Conservation (phyloP, 2,329 filamentous ascomycete species). For the Boeremia lycopersici region DNA sequence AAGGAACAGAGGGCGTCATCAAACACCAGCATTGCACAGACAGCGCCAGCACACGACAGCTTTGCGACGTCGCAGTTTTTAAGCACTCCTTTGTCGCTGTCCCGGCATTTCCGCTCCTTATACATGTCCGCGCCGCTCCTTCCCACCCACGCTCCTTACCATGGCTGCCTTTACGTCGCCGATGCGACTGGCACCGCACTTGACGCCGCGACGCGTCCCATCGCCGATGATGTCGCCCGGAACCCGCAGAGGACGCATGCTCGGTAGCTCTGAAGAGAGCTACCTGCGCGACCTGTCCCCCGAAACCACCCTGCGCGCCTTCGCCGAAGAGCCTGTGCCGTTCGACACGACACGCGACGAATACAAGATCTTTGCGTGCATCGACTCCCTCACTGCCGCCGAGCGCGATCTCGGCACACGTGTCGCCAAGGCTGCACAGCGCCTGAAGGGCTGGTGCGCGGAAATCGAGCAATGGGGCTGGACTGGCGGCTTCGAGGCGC, state of each 20-base stretch:
- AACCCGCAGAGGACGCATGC: conserved; percentile 31
- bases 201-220: conserved; percentile 38
- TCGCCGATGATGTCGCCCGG: conserved; percentile 46
- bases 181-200: conserved; percentile 38
- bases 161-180: conserved; percentile 40
- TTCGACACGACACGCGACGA: conserved; percentile 50
- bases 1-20: background rate
- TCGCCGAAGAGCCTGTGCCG: conserved; percentile 52
- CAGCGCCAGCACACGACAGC: background rate
- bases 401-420: conserved; percentile 75
- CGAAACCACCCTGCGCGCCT: conserved; percentile 50
- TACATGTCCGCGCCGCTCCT: conserved; percentile 30
- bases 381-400: conserved; percentile 65
- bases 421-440: conserved; percentile 72
- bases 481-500: conserved; percentile 57
- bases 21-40: background rate
- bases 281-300: conserved; percentile 48
- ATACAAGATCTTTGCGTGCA: conserved; percentile 57
- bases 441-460: conserved; percentile 75
- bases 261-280: conserved; percentile 38
- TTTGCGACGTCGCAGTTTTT: conserved; percentile 3
- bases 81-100: conserved; percentile 2
- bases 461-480: conserved; percentile 70
- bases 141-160: conserved; percentile 19
- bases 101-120: conserved; percentile 14